Evolutionary conservation across 345 rosid species (phyloP).

Genomic region (Syzygium jambos): DNA sequence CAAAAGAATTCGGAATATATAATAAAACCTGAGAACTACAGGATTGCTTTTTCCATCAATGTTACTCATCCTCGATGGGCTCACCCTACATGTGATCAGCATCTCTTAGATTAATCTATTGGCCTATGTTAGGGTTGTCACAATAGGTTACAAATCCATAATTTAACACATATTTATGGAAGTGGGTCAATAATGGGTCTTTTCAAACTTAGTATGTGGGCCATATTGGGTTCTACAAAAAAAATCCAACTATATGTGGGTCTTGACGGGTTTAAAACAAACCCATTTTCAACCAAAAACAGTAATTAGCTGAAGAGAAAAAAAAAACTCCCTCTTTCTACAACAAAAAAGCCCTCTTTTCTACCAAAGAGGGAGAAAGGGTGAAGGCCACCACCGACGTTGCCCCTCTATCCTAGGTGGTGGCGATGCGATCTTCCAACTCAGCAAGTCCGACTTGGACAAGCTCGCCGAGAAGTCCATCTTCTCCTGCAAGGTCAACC

Average conservation of each 20-base stretch:
- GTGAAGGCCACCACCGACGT: background rate
- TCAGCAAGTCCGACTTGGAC: conserved; percentile 46
- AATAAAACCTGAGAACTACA: no score
- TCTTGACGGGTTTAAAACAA: background rate
- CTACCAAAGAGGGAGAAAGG: background rate
- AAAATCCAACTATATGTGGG: background rate
- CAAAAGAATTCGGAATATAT: no score
- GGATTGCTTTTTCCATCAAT: no score
- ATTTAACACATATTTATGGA: background rate
- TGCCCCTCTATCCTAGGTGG: conserved; percentile 5
- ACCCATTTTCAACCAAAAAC: background rate
- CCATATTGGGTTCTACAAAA: background rate
- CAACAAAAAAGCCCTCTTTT: background rate
- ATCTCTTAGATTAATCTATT: no score
- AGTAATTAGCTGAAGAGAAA: background rate
- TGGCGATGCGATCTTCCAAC: conserved; percentile 64
- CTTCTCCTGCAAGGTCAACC: conserved; percentile 36
- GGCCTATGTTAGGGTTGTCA: background rate
- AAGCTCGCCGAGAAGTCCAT: conserved; percentile 49
- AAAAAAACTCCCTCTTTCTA: no score
- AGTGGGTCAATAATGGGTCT: background rate
- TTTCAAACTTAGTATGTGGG: background rate
- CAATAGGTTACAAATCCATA: background rate
- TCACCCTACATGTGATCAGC: no score
- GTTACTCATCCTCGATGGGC: no score